Base-by-base conservation (phyloP, 2,329 filamentous ascomycete genomes). In the Cordyceps fumosorosea region DNA sequence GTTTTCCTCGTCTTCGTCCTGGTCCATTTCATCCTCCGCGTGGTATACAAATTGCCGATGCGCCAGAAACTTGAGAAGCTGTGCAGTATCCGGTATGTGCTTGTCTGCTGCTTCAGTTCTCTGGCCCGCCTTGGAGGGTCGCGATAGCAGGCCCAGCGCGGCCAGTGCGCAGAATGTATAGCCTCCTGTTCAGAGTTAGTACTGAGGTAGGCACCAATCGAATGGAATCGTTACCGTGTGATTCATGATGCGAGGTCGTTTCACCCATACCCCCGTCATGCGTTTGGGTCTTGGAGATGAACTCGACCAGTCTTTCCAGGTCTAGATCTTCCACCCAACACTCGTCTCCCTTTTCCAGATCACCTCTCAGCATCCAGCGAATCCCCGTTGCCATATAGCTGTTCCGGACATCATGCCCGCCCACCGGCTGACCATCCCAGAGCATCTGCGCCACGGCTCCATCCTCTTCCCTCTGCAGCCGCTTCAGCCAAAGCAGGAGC, bases 391-490 rank as follows among this genome's bases (percentile, higher is more conserved):
- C 93, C 70, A 92, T 87, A 73, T 95, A 96, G 68, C 91, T 95
- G 72, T 93, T 93, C 62, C 95, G 82, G 77, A 92, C 89, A 74
- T 99, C 95, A 61, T 84, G 83, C 0, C 91, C 91, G 0, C 93
- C 93, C 42, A 87, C 84, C n/a, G 93, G 69, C 69, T 75, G 67
- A 71, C 80, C 79, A 14, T 77, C 72, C 67, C 84, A 83, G 3
- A 93, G 71, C 1, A 90, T 84, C 75, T 99, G 93, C 0, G 93
- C 95, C 73, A 99, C 98, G 69, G 92, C 96, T 2, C 95, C 95
- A 72, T 98, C 90, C 0, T 78, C 74, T 2, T 40, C 34, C 29
- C 92, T 84, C 78, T 99, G 95, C 73, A 98, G 75, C 57, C 74
- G 81, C 61, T 78, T 81, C 66, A 99, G 75, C 92, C 93, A 97